Conservation (phyloP, 352 stramenopile species). For the Globisporangium paroecandrum region DNA sequence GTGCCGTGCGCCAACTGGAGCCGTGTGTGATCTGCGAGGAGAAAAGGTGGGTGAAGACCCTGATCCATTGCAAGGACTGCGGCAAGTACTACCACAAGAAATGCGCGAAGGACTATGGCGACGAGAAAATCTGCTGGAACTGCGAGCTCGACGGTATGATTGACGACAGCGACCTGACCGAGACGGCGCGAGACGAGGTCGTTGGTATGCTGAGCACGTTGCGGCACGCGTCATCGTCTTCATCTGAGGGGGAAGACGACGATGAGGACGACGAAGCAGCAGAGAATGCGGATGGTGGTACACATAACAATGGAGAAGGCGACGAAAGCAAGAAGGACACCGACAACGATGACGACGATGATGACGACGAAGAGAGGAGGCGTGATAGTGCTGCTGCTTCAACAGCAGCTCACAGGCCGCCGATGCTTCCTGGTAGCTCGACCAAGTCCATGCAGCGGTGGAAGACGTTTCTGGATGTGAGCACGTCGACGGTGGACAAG, state of each 20-base stretch:
- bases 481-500: constrained; percentile 45
- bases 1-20: constrained; percentile 27
- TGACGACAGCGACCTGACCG: constrained; percentile 68
- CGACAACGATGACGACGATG: constrained; percentile 8
- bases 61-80: constrained; percentile 47
- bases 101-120: constrained; percentile 67
- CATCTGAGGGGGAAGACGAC: constrained; percentile 14
- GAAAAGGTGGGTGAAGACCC: constrained; percentile 27
- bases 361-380: neutral
- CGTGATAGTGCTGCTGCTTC: neutral
- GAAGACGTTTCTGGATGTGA: constrained; percentile 59
- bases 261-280: constrained; percentile 12
- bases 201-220: constrained; percentile 46
- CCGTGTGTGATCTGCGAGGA: constrained; percentile 63
- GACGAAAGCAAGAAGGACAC: constrained; percentile 1
- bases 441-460: constrained; percentile 45
- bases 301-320: neutral
- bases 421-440: constrained; percentile 13
- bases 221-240: constrained; percentile 19
- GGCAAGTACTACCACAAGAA: constrained; percentile 69
- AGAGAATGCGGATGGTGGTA: neutral
- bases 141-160: constrained; percentile 74
- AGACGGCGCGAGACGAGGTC: constrained; percentile 41
- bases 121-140: constrained; percentile 71
- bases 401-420: constrained; percentile 11